phyloP scores from a whole-genome alignment of 2,329 filamentous ascomycete genomes.

The Cercospora zeina region DNA sequence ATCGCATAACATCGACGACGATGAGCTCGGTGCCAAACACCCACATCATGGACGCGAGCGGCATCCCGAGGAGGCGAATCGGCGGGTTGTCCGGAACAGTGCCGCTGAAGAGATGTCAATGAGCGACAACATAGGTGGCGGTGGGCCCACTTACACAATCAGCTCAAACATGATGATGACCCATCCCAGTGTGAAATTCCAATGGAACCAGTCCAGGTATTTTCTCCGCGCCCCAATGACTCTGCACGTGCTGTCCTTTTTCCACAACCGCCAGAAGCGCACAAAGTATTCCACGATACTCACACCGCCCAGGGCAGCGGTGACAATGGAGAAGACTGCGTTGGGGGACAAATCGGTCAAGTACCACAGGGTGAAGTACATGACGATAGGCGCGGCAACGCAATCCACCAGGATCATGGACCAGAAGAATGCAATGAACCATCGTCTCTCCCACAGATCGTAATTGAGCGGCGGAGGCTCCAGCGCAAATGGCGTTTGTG shows the following conservation, averaged over 20 bases:
- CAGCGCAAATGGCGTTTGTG: constrained; percentile 35
- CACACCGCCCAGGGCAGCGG: constrained; percentile 54
- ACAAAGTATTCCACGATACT: constrained; percentile 58
- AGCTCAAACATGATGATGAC: constrained; percentile 59
- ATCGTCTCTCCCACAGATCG: constrained; percentile 55
- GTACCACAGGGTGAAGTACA: constrained; percentile 64
- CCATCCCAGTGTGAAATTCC: constrained; percentile 58
- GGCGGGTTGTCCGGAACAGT: constrained; percentile 51
- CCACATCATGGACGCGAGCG: constrained; percentile 54
- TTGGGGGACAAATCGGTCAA: constrained; percentile 53
- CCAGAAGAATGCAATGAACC: constrained; percentile 61
- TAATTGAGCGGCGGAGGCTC: constrained; percentile 58
- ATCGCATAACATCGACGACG: constrained; percentile 52
- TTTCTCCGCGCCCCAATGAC: constrained; percentile 50
- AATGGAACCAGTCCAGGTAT: constrained; percentile 59
- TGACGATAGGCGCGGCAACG: constrained; percentile 57
- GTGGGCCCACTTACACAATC: constrained; percentile 47
- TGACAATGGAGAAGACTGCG: constrained; percentile 57
- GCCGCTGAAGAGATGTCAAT: constrained; percentile 41
- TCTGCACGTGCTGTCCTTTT: constrained; percentile 54
- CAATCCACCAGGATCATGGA: constrained; percentile 60
- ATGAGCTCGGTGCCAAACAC: constrained; percentile 55
- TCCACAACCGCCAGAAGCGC: constrained; percentile 52
- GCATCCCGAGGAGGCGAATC: constrained; percentile 57
- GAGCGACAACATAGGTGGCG: background rate